Evolutionary conservation across 1,284 basidiomycete species (phyloP).

Genomic region (Quambalaria eucalypti): DNA sequence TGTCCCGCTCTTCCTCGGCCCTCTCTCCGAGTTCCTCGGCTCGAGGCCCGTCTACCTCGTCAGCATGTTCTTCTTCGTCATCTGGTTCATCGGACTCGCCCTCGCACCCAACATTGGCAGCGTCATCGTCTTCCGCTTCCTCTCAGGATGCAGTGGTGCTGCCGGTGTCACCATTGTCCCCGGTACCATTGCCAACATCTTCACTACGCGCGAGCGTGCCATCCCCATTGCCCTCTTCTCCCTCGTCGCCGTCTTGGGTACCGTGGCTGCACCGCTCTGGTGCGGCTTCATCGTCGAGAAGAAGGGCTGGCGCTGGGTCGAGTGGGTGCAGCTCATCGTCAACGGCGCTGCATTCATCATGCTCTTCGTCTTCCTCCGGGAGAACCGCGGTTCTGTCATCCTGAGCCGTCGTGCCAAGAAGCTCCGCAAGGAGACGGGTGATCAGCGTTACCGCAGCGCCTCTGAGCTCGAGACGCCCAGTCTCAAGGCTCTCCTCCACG

Average conservation of each 20-base stretch:
- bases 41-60: slow-evolving; percentile 42
- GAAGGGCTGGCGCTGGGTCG: slow-evolving; percentile 16
- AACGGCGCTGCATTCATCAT: slow-evolving; percentile 49
- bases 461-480: slow-evolving; percentile 34
- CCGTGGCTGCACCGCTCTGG: slow-evolving; percentile 49
- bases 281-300: slow-evolving; percentile 19
- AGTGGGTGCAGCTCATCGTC: slow-evolving; percentile 56
- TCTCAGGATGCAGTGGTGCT: slow-evolving; percentile 44
- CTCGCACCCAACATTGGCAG: slow-evolving; percentile 43
- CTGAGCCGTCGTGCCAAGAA: slow-evolving; percentile 30
- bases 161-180: slow-evolving; percentile 51
- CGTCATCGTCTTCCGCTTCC: slow-evolving; percentile 37
- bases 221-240: slow-evolving; percentile 63
- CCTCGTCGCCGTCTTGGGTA: slow-evolving; percentile 68
- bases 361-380: slow-evolving; percentile 20
- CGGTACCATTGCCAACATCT: slow-evolving; percentile 56
- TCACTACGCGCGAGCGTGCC: slow-evolving; percentile 62
- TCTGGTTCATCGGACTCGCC: slow-evolving; percentile 40
- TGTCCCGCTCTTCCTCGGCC: slow-evolving; percentile 41
- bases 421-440: slow-evolving; percentile 30
- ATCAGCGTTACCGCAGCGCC: slow-evolving; percentile 31
- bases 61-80: slow-evolving; percentile 42
- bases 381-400: slow-evolving; percentile 38
- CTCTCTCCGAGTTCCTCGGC: slow-evolving; percentile 45
- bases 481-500: slow-evolving; percentile 27